phyloP scores from a whole-genome alignment of 306 rosid genomes.

The Quercus glauca region DNA sequence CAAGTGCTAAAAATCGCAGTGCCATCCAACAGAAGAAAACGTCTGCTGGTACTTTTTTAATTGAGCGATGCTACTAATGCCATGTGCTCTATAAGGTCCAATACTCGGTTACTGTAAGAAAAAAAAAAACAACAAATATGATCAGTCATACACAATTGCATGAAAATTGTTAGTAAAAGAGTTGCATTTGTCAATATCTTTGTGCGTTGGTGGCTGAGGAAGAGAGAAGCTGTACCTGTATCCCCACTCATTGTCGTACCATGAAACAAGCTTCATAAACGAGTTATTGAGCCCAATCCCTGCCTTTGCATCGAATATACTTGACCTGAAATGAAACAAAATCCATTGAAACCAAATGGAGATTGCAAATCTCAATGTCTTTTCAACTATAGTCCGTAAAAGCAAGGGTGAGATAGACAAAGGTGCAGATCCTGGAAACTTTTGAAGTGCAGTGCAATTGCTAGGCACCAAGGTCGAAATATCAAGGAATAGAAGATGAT shows the following conservation, averaged over 20 bases:
- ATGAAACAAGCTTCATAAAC: constrained; percentile 78
- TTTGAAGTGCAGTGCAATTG: too few species aligned
- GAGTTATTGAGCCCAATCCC: constrained; percentile 83
- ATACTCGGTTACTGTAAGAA: constrained; percentile 75
- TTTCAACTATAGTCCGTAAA: neutral
- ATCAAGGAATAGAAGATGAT: neutral
- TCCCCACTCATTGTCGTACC: constrained; percentile 99
- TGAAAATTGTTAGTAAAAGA: neutral
- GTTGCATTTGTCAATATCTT: neutral
- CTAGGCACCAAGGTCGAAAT: too few species aligned
- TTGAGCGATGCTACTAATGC: constrained; percentile 67
- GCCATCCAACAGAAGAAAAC: neutral
- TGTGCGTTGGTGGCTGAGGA: neutral
- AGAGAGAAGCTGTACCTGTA: constrained; percentile 58
- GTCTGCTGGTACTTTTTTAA: constrained; percentile 27
- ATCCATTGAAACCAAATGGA: neutral
- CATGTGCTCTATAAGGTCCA: constrained; percentile 98
- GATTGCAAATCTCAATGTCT: neutral
- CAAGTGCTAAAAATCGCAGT: constrained; percentile 11
- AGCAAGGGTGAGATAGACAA: neutral
- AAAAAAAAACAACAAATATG: neutral
- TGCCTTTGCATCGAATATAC: constrained; percentile 94
- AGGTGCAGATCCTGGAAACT: neutral
- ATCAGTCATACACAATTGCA: neutral
- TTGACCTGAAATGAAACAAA: constrained; percentile 57